Conservation (phyloP, 805 yeast genomes). For the Sugiyamaella mastotermitis region DNA sequence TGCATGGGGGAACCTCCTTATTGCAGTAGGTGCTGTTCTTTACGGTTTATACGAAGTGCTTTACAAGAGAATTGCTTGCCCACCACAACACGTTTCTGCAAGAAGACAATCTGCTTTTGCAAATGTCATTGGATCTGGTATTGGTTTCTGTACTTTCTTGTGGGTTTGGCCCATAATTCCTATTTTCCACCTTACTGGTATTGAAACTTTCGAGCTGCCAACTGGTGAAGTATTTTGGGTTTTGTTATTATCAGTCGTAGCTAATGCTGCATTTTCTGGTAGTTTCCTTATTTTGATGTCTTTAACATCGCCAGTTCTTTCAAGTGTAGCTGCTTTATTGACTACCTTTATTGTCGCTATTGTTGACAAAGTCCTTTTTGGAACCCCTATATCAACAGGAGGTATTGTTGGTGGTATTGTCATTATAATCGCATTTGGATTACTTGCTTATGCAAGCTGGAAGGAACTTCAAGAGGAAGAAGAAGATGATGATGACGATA, state of each 20-base stretch:
- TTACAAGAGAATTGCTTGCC: slow-evolving; percentile 70
- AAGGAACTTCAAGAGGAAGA: slow-evolving; percentile 35
- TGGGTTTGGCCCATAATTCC: slow-evolving; percentile 45
- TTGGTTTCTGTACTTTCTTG: slow-evolving; percentile 53
- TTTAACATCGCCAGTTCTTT: slow-evolving; percentile 76
- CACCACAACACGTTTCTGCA: slow-evolving; percentile 59
- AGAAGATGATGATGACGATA: slow-evolving; percentile 24
- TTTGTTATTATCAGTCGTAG: slow-evolving; percentile 47
- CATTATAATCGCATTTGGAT: slow-evolving; percentile 61
- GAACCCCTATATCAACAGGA: slow-evolving; percentile 44
- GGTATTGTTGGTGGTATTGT: slow-evolving; percentile 66
- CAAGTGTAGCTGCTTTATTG: slow-evolving; percentile 58
- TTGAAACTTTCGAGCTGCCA: slow-evolving; percentile 55
- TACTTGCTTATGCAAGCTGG: slow-evolving; percentile 38
- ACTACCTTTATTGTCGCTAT: slow-evolving; percentile 77
- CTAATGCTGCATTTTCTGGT: slow-evolving; percentile 65
- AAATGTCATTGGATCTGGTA: slow-evolving; percentile 60
- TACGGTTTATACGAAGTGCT: slow-evolving; percentile 82
- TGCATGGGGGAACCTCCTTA: slow-evolving; percentile 62
- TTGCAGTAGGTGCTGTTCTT: slow-evolving; percentile 65
- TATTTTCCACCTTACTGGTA: slow-evolving; percentile 45
- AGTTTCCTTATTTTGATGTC: slow-evolving; percentile 74
- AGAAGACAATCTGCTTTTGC: slow-evolving; percentile 77
- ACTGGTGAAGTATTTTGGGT: slow-evolving; percentile 37
- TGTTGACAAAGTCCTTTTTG: slow-evolving; percentile 66